Conservation (phyloP, 768 basidiomycete species). For the Lactifluus piperatus region DNA sequence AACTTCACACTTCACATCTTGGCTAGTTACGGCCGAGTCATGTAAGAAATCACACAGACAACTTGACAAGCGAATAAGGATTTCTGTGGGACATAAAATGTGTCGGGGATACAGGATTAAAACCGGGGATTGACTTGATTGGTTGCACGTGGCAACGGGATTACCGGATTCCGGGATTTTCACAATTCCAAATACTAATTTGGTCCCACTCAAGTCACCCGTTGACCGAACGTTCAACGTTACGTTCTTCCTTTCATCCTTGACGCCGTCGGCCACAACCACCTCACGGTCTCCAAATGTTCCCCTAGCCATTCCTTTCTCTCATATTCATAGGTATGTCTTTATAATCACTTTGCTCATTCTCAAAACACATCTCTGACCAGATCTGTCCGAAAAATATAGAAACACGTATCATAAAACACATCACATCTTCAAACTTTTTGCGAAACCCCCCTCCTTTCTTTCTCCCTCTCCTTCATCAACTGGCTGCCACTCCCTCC, state of each 20-base stretch:
- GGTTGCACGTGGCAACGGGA: constrained; percentile 7
- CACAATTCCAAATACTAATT: not conserved
- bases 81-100: too few species aligned
- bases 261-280: not conserved
- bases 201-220: too few species aligned
- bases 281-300: not conserved
- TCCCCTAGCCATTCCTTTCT: not conserved
- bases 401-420: constrained; percentile 6
- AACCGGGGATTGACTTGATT: not conserved
- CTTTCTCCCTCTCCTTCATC: not conserved
- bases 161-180: not conserved
- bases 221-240: not conserved
- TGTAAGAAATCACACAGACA: too few species aligned
- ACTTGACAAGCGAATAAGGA: too few species aligned
- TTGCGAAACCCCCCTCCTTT: constrained; percentile 9
- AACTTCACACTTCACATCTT: too few species aligned
- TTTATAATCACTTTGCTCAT: not conserved
- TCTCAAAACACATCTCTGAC: not conserved
- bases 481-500: not conserved
- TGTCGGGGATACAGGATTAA: not conserved
- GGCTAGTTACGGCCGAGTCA: too few species aligned
- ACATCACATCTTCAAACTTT: constrained; percentile 3
- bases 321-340: not conserved
- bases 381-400: not conserved
- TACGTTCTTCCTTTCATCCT: not conserved